Evolutionary conservation across 2,329 filamentous ascomycete species (phyloP).

Genomic region (Didymosphaeria variabile): DNA sequence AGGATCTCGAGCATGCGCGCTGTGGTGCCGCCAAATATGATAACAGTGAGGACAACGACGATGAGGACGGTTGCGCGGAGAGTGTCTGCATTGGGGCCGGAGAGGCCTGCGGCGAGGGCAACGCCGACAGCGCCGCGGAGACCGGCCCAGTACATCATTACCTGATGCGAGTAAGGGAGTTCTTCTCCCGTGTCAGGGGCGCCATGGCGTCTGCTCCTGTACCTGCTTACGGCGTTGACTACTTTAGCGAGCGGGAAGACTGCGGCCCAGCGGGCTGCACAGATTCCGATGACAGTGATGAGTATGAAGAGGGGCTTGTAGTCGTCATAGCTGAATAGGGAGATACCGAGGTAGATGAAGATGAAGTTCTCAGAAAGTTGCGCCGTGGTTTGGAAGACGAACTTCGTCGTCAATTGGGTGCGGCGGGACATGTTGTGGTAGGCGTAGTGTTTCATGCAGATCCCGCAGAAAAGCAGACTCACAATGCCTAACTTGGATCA

Average conservation of each 20-base stretch:
- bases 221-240: conserved; percentile 93
- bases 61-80: conserved; percentile 95
- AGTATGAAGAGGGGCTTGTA: conserved; percentile 97
- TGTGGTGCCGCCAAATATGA: conserved; percentile 97
- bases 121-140: conserved; percentile 95
- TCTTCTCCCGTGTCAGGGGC: conserved; percentile 79
- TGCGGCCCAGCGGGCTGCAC: conserved; percentile 88
- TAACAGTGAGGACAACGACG: conserved; percentile 95
- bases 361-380: conserved; percentile 99
- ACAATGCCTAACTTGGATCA: conserved; percentile 78
- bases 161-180: conserved; percentile 92
- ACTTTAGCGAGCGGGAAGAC: conserved; percentile 90
- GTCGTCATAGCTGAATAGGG: conserved; percentile 89
- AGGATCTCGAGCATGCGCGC: conserved; percentile 97
- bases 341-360: conserved; percentile 97
- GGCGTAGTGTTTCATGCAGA: conserved; percentile 97
- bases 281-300: conserved; percentile 89
- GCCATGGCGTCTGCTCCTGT: conserved; percentile 80
- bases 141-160: conserved; percentile 99
- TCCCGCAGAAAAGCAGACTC: conserved; percentile 95
- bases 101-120: conserved; percentile 87
- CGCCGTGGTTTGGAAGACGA: conserved; percentile 92
- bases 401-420: conserved; percentile 97
- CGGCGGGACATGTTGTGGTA: conserved; percentile 99
- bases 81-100: conserved; percentile 80